Conservation (phyloP, 2,329 filamentous ascomycete species). For the Tolypocladium guangdongense region DNA sequence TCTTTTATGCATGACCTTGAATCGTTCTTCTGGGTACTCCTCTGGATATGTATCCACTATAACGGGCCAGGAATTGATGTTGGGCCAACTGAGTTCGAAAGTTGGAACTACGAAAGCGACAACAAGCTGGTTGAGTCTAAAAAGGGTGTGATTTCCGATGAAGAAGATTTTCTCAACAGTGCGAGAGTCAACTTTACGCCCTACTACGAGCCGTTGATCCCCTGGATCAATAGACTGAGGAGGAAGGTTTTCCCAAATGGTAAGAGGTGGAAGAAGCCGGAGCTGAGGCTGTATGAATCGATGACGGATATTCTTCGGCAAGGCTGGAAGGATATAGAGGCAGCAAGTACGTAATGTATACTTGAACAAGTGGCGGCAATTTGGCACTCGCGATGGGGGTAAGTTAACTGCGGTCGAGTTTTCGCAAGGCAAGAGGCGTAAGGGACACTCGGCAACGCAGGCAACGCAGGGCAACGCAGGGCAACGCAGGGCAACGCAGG, state of each 20-base stretch:
- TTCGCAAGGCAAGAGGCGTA: too few species aligned
- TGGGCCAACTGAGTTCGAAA: slow-evolving; percentile 3
- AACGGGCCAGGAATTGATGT: slow-evolving; percentile 13
- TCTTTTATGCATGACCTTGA: slow-evolving; percentile 36
- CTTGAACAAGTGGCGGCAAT: too few species aligned
- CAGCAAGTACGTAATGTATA: too few species aligned
- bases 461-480: too few species aligned
- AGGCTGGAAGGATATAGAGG: too few species aligned
- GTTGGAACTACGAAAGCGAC: slow-evolving; percentile 8
- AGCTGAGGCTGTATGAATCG: too few species aligned
- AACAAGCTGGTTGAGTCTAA: neutral
- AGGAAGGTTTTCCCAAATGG: slow-evolving; percentile 18
- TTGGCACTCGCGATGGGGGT: too few species aligned
- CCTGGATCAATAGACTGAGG: slow-evolving; percentile 19
- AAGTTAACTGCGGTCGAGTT: too few species aligned
- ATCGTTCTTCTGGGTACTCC: slow-evolving; percentile 35
- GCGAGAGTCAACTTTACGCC: slow-evolving; percentile 13
- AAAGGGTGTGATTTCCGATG: slow-evolving; percentile 2
- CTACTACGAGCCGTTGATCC: slow-evolving; percentile 18
- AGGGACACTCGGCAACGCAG: too few species aligned
- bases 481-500: too few species aligned
- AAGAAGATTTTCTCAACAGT: slow-evolving; percentile 13
- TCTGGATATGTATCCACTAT: slow-evolving; percentile 33
- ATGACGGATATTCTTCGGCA: too few species aligned
- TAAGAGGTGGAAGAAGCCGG: slow-evolving; percentile 7